phyloP scores from a whole-genome alignment of 1,284 basidiomycete species.

The Phellopilus nigrolimitatus region DNA sequence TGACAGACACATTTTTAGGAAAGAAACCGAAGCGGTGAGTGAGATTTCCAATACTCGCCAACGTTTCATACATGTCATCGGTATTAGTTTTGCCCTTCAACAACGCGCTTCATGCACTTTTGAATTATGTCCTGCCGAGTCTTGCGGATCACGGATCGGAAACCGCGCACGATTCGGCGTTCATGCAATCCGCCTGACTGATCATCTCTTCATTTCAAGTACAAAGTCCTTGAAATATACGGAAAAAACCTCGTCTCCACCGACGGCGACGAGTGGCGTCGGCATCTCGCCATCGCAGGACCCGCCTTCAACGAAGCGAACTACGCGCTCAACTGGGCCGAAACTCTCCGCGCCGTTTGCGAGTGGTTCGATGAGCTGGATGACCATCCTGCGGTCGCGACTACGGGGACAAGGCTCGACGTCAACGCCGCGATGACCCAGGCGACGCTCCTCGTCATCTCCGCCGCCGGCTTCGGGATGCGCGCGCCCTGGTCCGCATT shows the following conservation, averaged over 20 bases:
- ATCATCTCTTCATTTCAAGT: neutral
- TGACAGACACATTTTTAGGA: constrained; percentile 14
- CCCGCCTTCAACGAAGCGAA: constrained; percentile 22
- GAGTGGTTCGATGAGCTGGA: constrained; percentile 22
- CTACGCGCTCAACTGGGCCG: constrained; percentile 21
- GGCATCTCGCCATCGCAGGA: constrained; percentile 25
- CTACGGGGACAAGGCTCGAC: constrained; percentile 16
- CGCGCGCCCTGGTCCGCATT: constrained; percentile 12
- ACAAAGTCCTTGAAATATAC: constrained; percentile 18
- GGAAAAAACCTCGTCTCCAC: constrained; percentile 27
- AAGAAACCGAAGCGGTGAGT: constrained; percentile 10
- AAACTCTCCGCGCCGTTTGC: constrained; percentile 21
- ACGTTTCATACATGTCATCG: neutral
- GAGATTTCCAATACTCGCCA: neutral
- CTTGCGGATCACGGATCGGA: neutral
- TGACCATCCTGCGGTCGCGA: constrained; percentile 11
- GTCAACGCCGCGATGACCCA: constrained; percentile 12
- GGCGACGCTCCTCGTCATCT: constrained; percentile 20
- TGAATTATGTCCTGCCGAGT: neutral
- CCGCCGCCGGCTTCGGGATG: constrained; percentile 21
- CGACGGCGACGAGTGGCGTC: constrained; percentile 28
- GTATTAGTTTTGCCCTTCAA: neutral
- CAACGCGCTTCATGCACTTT: too few relatives aligned
- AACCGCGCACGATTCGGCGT: too few relatives aligned
- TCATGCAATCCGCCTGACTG: neutral